These are phyloP conservation scores for Botrytis paeoniae DNA, from an alignment of 2,329 filamentous ascomycete genomes.

Conservation along the genomic window DNA sequence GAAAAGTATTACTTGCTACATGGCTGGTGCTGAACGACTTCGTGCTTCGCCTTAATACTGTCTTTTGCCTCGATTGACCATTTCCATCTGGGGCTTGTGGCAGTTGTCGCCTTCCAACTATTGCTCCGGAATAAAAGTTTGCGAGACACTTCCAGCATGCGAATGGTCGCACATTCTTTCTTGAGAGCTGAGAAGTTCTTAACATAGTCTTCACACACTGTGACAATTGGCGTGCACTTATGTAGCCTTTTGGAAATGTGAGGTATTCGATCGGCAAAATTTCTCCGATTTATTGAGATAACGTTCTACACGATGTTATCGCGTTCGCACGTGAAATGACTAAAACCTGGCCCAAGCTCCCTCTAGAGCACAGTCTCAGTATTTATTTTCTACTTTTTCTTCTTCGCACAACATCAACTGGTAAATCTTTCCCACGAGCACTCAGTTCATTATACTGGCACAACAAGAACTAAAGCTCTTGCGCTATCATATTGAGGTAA, in stretches of 20 bases:
- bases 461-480: neutral
- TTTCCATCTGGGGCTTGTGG: neutral
- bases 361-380: neutral
- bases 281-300: neutral
- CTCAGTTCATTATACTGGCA: neutral
- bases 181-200: constrained; percentile 21
- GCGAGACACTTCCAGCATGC: constrained; percentile 33
- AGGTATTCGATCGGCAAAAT: constrained; percentile 1
- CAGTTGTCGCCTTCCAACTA: neutral
- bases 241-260: neutral
- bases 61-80: neutral
- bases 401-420: neutral
- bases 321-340: neutral
- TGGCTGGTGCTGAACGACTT: constrained; percentile 1
- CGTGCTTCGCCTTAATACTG: neutral
- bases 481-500: constrained; percentile 21
- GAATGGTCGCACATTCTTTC: constrained; percentile 22
- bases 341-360: neutral
- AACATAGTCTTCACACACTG: constrained; percentile 28
- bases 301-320: neutral
- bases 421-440: neutral
- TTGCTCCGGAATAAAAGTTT: constrained; percentile 19
- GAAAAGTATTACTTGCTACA: neutral
- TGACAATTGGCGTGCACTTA: neutral
- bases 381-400: neutral